Percentiles rank a stretch among this genome's conserved stretches.
These are phyloP conservation scores for Hyaloraphidium curvatum DNA, from an alignment of 192 early-diverging fungal species.

Conservation along the genomic window DNA sequence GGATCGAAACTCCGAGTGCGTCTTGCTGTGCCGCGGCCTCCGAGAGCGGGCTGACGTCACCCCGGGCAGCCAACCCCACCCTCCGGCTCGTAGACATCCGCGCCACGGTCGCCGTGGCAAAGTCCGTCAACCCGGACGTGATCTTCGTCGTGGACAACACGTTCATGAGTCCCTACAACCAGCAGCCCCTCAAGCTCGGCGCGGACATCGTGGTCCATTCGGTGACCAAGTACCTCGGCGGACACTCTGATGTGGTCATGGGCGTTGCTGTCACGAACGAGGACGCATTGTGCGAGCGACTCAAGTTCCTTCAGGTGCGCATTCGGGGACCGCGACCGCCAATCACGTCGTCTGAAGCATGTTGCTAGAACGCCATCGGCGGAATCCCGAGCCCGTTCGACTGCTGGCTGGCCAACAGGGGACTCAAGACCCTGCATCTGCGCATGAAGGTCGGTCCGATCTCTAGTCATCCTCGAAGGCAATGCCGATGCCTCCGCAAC, in stretches of 20 bases:
- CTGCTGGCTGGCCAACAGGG: conserved; percentile 84
- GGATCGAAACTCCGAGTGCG: conserved; percentile 2
- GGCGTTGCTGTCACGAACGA: conserved; percentile 73
- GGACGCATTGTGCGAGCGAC: conserved; percentile 45
- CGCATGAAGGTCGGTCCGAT: conserved; percentile 23
- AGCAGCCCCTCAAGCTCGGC: conserved; percentile 72
- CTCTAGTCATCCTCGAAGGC: neutral
- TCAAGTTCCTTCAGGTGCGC: conserved; percentile 91
- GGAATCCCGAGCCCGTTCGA: conserved; percentile 93
- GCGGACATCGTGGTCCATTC: conserved; percentile 97
- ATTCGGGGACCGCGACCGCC: conserved; percentile 43
- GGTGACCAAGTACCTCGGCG: conserved; percentile 97
- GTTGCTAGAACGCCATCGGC: conserved; percentile 96
- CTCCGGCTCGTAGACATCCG: conserved; percentile 61
- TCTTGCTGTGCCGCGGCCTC: no score
- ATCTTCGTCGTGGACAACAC: conserved; percentile 71
- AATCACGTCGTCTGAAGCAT: conserved; percentile 32
- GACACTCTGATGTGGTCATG: conserved; percentile 97
- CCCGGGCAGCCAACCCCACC: conserved; percentile 79
- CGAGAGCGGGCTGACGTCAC: no score
- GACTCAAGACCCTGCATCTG: conserved; percentile 86
- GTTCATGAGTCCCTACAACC: conserved; percentile 73
- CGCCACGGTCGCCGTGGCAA: conserved; percentile 39
- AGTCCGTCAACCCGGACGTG: conserved; percentile 28
- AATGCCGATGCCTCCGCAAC: conserved; percentile 27